These are phyloP conservation scores for Scheffersomyces insectosa DNA, from an alignment of 1,139 yeast genomes.

Conservation along the genomic window DNA sequence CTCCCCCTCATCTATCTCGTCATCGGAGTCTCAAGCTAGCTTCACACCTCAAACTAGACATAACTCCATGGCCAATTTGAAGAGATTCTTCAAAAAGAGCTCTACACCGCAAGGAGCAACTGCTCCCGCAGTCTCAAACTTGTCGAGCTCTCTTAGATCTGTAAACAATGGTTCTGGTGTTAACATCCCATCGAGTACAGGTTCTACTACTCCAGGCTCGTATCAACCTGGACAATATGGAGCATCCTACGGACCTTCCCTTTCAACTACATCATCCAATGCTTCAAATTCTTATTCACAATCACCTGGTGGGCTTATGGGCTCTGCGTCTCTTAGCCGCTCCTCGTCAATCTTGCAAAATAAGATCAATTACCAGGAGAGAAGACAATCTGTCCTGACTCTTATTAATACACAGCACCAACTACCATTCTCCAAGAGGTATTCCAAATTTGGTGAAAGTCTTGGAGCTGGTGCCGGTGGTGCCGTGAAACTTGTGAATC, in stretches of 20 bases:
- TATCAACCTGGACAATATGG: slow-evolving; percentile 19
- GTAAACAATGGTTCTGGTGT: slow-evolving; percentile 13
- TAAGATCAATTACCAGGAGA: slow-evolving; percentile 34
- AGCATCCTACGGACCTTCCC: slow-evolving; percentile 16
- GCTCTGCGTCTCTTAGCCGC: slow-evolving; percentile 27
- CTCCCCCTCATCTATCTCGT: slow-evolving; percentile 43
- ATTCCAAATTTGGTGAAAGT: slow-evolving; percentile 80
- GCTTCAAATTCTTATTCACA: slow-evolving; percentile 37
- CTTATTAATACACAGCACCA: slow-evolving; percentile 29
- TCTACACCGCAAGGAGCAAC: slow-evolving; percentile 28
- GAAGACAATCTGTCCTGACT: slow-evolving; percentile 41
- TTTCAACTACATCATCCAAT: slow-evolving; percentile 34
- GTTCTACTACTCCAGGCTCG: slow-evolving; percentile 14
- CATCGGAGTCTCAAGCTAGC: slow-evolving; percentile 29
- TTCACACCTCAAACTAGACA: slow-evolving; percentile 42
- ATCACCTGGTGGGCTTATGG: slow-evolving; percentile 16
- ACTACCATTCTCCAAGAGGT: slow-evolving; percentile 68
- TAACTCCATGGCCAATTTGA: slow-evolving; percentile 74
- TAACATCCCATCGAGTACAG: slow-evolving; percentile 15
- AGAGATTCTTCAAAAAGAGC: slow-evolving; percentile 57
- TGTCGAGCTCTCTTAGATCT: slow-evolving; percentile 41
- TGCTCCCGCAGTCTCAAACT: slow-evolving; percentile 34
- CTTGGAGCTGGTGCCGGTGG: slow-evolving; percentile 98
- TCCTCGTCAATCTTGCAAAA: slow-evolving; percentile 30
- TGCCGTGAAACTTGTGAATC: slow-evolving; percentile 71